A percentile compares a stretch with the other conserved stretches of the same genome.
Conservation (phyloP, 495 filamentous ascomycete species). For the Penicilliopsis zonata region DNA sequence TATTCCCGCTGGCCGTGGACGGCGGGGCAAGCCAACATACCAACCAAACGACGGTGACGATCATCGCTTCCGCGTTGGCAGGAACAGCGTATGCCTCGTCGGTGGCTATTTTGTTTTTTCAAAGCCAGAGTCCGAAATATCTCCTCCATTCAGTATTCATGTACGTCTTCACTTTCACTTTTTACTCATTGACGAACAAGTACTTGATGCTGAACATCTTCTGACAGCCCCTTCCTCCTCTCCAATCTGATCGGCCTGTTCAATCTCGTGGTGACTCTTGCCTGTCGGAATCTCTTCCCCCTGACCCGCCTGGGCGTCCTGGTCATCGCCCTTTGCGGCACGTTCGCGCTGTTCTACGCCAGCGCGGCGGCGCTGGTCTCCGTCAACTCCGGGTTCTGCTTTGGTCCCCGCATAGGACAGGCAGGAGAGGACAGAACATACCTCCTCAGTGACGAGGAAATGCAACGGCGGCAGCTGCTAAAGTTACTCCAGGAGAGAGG, state of each 20-base stretch:
- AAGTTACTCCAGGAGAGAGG: conserved; percentile 16
- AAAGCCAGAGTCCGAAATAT: conserved; percentile 10
- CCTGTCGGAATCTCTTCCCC: conserved; percentile 14
- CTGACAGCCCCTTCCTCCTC: conserved; percentile 14
- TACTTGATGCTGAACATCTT: too few species aligned
- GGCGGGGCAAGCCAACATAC: conserved; percentile 3
- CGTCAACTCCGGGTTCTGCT: conserved; percentile 5
- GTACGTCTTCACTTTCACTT: conserved; percentile 6
- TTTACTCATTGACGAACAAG: not conserved
- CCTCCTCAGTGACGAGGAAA: conserved; percentile 24
- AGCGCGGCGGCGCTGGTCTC: conserved; percentile 15
- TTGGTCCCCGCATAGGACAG: conserved; percentile 1
- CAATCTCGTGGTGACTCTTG: conserved; percentile 21
- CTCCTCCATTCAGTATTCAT: conserved; percentile 19
- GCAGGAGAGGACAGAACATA: conserved; percentile 8
- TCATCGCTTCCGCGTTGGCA: conserved; percentile 15
- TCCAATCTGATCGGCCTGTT: conserved; percentile 20
- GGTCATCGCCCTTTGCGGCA: conserved; percentile 13
- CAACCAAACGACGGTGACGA: conserved; percentile 7
- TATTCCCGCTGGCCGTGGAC: conserved; percentile 17
- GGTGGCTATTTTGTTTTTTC: conserved; percentile 12
- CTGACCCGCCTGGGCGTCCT: conserved; percentile 11
- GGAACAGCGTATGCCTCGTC: conserved; percentile 13
- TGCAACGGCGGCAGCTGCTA: conserved; percentile 25
- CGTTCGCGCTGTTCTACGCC: conserved; percentile 15